Base-by-base conservation (phyloP, 768 basidiomycete species). In the Calocybe cyanea region DNA sequence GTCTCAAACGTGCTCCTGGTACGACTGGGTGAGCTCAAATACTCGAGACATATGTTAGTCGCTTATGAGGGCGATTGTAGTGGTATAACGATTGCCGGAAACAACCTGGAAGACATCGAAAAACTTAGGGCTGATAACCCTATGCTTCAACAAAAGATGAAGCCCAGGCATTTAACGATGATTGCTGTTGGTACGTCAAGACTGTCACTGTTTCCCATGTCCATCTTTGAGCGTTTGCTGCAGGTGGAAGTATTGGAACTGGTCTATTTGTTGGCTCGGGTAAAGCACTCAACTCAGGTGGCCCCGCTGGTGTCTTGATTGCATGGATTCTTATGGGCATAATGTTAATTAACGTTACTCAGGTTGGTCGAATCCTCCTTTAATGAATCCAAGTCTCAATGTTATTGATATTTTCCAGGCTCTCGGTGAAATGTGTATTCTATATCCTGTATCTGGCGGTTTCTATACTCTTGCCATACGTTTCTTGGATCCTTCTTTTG, bases 221-320 rank as follows among this genome's bases (percentile, higher is more conserved):
- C 45, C 25, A 18, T 17, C 40, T 9, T 24, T 5, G 38, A n/a
- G n/a, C n/a, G n/a, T n/a, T n/a, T n/a, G n/a, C n/a, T n/a, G 7
- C 41, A 73, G 71, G 71, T 57, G 71, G 73, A n/a, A 68, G 66
- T 57, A 75, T 73, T 30, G 73, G 72, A 52, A 73, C 73, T 50
- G 72, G 73, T 63, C 62, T 75, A 5, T 75, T 75, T 54, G 73
- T 75, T 36, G 72, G 72, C 50, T 71, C 72, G 8, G 71, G 73
- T 18, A 57, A 61, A 15, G 69, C 71, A 18, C 57, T 75, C 18
- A 56, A 59, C 21, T 52, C 39, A 18, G 71, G 72, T 38, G 73
- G 73, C 11, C 73, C 72, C 13, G 72, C 68, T 46, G 72, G 66
- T 37, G 55, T 75, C 38, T 56, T 75, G 28, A 69, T 75, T 44